Evolutionary conservation across 2,329 filamentous ascomycete species (phyloP), one percentile per base, ranked within the genome.

Genomic region (Aspergillus oerlinghausenensis): DNA sequence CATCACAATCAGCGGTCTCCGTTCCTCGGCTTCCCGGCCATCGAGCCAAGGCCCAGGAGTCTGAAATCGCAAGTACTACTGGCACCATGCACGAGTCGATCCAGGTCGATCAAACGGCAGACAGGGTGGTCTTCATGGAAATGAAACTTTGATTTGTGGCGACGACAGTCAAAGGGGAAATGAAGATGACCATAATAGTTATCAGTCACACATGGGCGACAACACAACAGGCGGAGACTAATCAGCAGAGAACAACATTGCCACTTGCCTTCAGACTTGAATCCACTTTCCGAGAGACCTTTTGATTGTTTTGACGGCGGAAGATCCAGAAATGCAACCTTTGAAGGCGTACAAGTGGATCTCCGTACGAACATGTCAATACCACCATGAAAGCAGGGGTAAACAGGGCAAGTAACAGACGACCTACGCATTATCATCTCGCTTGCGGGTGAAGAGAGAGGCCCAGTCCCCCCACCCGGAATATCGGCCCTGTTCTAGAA

Each of bases 1-100:
- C 42, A 26, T 50, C 32, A 23, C 21, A 43, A 52, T 55, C 56
- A 50, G 49, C 55, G 28, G 52, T 50, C 52, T 60, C 55, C 45
- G 52, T 55, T 52, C 47, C 23, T 19, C 40, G 35, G 21, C 17
- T 43, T 28, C 42, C 35, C 35, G 54, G 52, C 54, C 57, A 56
- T 40, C 38, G 19, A 49, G 14, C 17, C 17, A 52, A 6, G 29
- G 9, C 28, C 17, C 25, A 52, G 10, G 29, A n/a, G 19, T 25
- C 17, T 11, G 32, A 52, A 55, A 55, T 55, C 42, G 43, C 1
- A 9, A 25, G 14, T 29, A 10, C 5, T 11, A n/a, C 26, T 25
- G 19, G 29, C 28, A 26, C 43, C 40, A 17, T 32, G 14, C 28
- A 35, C 43, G 50, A 38, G 32, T 38, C 32, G 11, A 38, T 38